Conservation (phyloP, 1,139 yeast species). For the Eremothecium sinecaudum region DNA sequence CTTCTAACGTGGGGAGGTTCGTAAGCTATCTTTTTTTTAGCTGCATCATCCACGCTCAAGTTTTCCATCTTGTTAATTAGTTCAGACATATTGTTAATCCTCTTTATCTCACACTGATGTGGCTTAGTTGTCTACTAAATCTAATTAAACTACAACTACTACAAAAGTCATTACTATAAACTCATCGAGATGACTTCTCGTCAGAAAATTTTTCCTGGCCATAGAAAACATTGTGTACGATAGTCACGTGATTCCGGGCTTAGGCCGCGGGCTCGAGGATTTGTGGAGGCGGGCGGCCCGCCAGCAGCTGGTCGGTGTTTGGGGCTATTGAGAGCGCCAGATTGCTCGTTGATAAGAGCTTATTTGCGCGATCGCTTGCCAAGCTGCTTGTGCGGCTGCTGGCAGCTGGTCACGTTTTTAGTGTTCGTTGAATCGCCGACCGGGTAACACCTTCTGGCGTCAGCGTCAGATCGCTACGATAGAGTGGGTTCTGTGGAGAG, state of each 20-base stretch:
- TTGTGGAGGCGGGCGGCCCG: too few species aligned
- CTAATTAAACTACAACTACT: slow-evolving; percentile 1
- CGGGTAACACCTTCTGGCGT: too few species aligned
- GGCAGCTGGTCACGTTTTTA: too few species aligned
- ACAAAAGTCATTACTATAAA: background rate
- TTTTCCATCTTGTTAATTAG: slow-evolving; percentile 39
- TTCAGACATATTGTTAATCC: slow-evolving; percentile 34
- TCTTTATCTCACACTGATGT: slow-evolving; percentile 8
- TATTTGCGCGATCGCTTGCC: too few species aligned
- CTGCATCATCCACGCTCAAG: slow-evolving; percentile 32
- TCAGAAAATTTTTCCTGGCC: slow-evolving; percentile 8
- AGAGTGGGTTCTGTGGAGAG: too few species aligned
- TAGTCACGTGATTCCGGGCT: slow-evolving; percentile 1
- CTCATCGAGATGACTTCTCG: slow-evolving; percentile 5
- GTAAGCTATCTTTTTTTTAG: slow-evolving; percentile 33
- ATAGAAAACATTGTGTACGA: background rate
- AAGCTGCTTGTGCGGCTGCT: too few species aligned
- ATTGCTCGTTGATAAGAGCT: too few species aligned
- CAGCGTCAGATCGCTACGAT: too few species aligned
- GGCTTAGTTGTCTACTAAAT: background rate
- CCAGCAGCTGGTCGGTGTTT: too few species aligned
- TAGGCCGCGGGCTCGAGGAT: too few species aligned
- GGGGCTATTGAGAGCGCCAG: too few species aligned
- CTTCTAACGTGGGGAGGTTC: slow-evolving; percentile 64
- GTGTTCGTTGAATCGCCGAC: too few species aligned